A percentile compares a stretch with the other conserved stretches of the same genome.
phyloP scores from a whole-genome alignment of 2,329 filamentous ascomycete genomes.

The Cryphonectria carpinicola region DNA sequence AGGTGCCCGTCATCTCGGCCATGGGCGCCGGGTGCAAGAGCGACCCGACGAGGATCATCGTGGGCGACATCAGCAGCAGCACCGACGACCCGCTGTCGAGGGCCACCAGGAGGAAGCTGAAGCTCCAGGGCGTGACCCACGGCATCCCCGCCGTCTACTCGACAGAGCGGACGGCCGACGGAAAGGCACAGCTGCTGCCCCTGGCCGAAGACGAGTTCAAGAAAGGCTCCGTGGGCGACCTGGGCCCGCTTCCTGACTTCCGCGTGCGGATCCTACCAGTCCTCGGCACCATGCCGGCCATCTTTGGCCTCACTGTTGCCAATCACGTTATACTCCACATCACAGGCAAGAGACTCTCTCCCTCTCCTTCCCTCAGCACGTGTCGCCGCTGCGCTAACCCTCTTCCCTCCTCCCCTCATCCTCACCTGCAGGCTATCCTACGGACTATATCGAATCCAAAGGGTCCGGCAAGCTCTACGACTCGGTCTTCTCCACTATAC shows the following conservation, averaged over 20 bases:
- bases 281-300: conserved; percentile 93
- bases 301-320: conserved; percentile 89
- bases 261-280: conserved; percentile 93
- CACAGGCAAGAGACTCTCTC: conserved; percentile 43
- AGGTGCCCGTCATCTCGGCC: conserved; percentile 83
- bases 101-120: conserved; percentile 78
- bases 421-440: conserved; percentile 68
- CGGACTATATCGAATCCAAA: conserved; percentile 81
- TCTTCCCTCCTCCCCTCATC: background rate
- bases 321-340: conserved; percentile 91
- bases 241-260: conserved; percentile 90
- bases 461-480: conserved; percentile 92
- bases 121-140: conserved; percentile 75
- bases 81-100: conserved; percentile 89
- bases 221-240: conserved; percentile 83
- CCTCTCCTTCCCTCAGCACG: background rate
- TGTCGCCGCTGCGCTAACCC: conserved; percentile 1
- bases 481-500: conserved; percentile 73
- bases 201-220: conserved; percentile 84
- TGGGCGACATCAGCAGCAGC: conserved; percentile 88
- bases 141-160: conserved; percentile 94
- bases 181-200: conserved; percentile 88
- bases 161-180: conserved; percentile 84
- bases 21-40: conserved; percentile 98
- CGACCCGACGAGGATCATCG: conserved; percentile 77